Base-by-base conservation (phyloP, 2,329 filamentous ascomycete genomes). In the Claviceps humidiphila region DNA sequence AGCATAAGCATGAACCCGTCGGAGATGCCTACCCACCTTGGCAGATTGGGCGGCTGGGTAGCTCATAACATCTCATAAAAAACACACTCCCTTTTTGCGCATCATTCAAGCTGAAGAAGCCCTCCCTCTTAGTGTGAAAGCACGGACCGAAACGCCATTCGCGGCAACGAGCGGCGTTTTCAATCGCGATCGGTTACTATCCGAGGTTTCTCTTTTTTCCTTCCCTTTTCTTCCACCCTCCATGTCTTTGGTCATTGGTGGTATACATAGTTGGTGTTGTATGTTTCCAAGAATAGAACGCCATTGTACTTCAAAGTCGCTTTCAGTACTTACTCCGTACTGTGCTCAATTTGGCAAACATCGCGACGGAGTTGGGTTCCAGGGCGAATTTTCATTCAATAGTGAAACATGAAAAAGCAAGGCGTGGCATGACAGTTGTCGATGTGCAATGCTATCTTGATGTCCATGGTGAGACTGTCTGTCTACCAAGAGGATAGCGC, bases 151-250 rank as follows among this genome's bases (percentile, higher is more conserved):
- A n/a, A 34, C 7, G 22, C 30, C 30, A 37, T 45, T 41, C 26
- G 47, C 20, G 24, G 20, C 44, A 20, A 38, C 16, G 24, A 37
- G 39, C 16, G 38, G 34, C 43, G 39, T 43, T n/a, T 40, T 7
- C 16, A 14, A 52, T 52, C 50, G 45, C 50, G 50, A 52, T 52
- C 43, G 50, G 50, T 43, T 43, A 26, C 6, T 9, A 47, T 43
- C 50, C 43, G 50, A 47, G 34, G 14, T 43, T 37, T 11, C 34
- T 7, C 24, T 26, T 26, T 39, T 39, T 13, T 40, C 14, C 40
- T 14, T 38, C 5, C 34, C 22, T 47, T 37, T 47, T 47, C 17
- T 38, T 30, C 30, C 30, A 30, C 8, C 24, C 30, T 30, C 30
- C 30, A 13, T 11, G 42, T 26, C 42, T 44, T 22, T 42, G 41